A percentile compares a stretch with the other conserved stretches of the same genome.
Evolutionary conservation across 2,329 filamentous ascomycete species (phyloP).

Genomic region (Laburnicola sp.): DNA sequence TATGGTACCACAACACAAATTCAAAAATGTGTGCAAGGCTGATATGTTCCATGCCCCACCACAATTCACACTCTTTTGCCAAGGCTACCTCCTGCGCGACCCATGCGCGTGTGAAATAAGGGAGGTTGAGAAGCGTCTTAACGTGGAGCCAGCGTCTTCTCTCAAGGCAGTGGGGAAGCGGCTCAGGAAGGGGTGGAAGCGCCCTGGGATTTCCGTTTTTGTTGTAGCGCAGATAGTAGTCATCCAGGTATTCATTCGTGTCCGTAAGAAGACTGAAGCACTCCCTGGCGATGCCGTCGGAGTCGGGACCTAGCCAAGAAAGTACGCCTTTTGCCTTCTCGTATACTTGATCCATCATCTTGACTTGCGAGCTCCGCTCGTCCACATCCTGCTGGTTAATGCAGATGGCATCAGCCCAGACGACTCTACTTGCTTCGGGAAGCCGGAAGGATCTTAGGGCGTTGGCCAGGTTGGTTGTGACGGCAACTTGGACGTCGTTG

Average conservation of each 20-base stretch:
- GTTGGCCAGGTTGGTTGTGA: constrained; percentile 15
- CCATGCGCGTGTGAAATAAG: constrained; percentile 21
- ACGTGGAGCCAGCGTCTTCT: constrained; percentile 4
- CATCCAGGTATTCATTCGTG: not conserved
- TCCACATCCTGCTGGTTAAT: constrained; percentile 9
- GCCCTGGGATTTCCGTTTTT: not conserved
- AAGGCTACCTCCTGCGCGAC: constrained; percentile 17
- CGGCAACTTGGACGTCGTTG: not conserved
- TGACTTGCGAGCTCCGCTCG: constrained; percentile 14
- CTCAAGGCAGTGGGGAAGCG: not conserved
- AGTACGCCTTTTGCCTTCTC: not conserved
- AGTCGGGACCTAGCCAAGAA: constrained; percentile 17
- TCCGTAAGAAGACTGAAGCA: not conserved
- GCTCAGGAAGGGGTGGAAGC: not conserved
- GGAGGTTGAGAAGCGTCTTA: not conserved
- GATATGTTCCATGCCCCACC: not conserved
- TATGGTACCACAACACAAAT: not conserved
- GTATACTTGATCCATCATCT: constrained; percentile 15
- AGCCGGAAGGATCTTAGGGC: constrained; percentile 8
- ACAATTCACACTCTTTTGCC: not conserved
- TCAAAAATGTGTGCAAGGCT: not conserved
- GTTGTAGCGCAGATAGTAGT: not conserved
- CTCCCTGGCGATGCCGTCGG: not conserved
- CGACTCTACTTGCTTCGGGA: not conserved
- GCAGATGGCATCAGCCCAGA: constrained; percentile 7